Evolutionary conservation across 306 rosid genomes (phyloP).

Genomic region (Purshia tridentata): DNA sequence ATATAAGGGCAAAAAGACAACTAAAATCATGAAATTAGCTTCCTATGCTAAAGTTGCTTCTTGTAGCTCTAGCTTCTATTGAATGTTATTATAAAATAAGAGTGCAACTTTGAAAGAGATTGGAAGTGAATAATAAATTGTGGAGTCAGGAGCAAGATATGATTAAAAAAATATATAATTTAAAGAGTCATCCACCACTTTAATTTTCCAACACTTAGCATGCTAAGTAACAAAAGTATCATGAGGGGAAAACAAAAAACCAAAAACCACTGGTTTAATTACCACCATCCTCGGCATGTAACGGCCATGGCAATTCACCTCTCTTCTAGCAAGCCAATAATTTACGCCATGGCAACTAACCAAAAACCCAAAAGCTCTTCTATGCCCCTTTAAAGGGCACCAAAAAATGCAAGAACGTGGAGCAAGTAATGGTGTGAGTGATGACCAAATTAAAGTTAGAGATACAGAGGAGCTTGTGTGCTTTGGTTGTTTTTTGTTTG

Average conservation of each 20-base stretch:
- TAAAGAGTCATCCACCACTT: neutral
- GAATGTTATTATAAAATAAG: neutral
- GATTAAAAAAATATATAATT: neutral
- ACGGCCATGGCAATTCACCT: constrained; percentile 81
- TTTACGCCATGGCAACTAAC: too few species aligned
- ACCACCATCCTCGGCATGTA: constrained; percentile 97
- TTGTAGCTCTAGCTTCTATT: neutral
- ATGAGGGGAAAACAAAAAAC: neutral
- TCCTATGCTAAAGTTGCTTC: neutral
- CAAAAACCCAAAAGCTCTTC: too few species aligned
- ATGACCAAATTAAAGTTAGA: too few species aligned
- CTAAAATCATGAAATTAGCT: neutral
- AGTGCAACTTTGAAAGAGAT: neutral
- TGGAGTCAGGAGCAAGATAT: neutral
- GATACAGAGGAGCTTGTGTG: too few species aligned
- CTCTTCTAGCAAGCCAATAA: too few species aligned
- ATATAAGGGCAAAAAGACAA: neutral
- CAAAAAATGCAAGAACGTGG: too few species aligned
- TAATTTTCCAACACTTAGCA: neutral
- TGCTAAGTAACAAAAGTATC: neutral
- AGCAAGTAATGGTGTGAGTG: too few species aligned
- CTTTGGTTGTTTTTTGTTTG: too few species aligned
- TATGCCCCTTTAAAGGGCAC: too few species aligned
- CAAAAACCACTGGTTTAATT: constrained; percentile 23
- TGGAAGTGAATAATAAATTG: neutral